These are phyloP conservation scores for Microascus cirrosus DNA, from an alignment of 2,329 filamentous ascomycete genomes.

Conservation along the genomic window DNA sequence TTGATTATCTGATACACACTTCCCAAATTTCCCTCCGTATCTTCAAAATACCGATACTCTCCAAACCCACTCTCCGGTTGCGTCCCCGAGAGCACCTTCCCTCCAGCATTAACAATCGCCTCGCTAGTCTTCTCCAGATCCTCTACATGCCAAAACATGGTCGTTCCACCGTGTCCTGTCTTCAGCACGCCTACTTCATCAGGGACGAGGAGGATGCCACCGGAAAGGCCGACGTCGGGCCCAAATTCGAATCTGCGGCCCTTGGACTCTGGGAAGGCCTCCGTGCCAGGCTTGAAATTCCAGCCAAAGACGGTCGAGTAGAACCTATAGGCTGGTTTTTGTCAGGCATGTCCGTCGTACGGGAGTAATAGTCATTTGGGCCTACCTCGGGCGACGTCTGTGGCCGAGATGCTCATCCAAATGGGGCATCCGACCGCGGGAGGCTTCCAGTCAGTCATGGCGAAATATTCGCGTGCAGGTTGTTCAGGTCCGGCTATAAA, in stretches of 20 bases:
- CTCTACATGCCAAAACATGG: constrained; percentile 18
- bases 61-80: constrained; percentile 16
- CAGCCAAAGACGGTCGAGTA: constrained; percentile 17
- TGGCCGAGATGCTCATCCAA: constrained; percentile 18
- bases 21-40: constrained; percentile 19
- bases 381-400: constrained; percentile 14
- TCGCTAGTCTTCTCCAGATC: constrained; percentile 14
- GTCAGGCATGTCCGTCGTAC: not conserved
- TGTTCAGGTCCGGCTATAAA: too few relatives aligned
- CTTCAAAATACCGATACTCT: constrained; percentile 17
- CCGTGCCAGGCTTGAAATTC: constrained; percentile 9
- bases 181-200: constrained; percentile 12
- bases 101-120: constrained; percentile 15
- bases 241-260: constrained; percentile 17
- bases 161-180: constrained; percentile 15
- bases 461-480: too few relatives aligned
- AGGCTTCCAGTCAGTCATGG: constrained; percentile 17
- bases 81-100: constrained; percentile 16
- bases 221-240: constrained; percentile 14
- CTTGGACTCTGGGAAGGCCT: constrained; percentile 8
- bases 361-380: not conserved
- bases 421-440: constrained; percentile 15
- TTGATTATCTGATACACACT: constrained; percentile 15
- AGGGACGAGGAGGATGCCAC: constrained; percentile 16
- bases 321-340: constrained; percentile 13